Percentiles rank a stretch among this genome's conserved stretches.
phyloP scores from a whole-genome alignment of 2,329 filamentous ascomycete genomes.

The Fusarium continuum region DNA sequence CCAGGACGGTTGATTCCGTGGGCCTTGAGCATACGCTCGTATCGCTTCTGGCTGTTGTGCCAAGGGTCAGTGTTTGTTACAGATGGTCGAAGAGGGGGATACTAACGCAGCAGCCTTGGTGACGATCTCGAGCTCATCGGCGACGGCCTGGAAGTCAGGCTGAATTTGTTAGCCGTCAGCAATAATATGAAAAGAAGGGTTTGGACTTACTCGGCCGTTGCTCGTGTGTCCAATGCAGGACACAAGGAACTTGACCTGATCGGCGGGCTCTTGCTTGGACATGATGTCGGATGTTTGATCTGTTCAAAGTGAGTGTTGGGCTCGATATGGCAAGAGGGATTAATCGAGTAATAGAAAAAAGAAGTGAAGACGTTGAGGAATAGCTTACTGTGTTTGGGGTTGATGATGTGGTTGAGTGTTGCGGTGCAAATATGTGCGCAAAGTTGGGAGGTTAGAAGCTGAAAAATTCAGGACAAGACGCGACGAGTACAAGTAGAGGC shows the following conservation, averaged over 20 bases:
- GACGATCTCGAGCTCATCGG: constrained; percentile 69
- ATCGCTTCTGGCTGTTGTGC: constrained; percentile 68
- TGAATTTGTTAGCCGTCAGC: constrained; percentile 44
- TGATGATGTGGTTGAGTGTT: constrained; percentile 2
- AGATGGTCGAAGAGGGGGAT: not conserved
- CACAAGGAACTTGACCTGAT: constrained; percentile 72
- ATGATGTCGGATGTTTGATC: constrained; percentile 51
- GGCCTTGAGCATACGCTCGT: constrained; percentile 71
- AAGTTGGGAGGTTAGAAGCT: not conserved
- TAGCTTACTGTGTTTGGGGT: constrained; percentile 4
- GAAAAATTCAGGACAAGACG: not conserved
- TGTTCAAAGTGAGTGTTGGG: constrained; percentile 4
- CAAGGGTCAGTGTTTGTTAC: not conserved
- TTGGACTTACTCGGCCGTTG: constrained; percentile 64
- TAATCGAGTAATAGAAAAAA: not conserved
- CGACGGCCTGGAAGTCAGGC: constrained; percentile 74
- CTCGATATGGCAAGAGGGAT: not conserved
- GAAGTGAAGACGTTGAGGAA: not conserved
- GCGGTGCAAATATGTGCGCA: not conserved
- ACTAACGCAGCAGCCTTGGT: constrained; percentile 76
- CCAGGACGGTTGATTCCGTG: constrained; percentile 56
- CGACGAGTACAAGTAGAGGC: not conserved
- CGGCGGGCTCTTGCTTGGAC: constrained; percentile 61
- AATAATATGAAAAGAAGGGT: not conserved
- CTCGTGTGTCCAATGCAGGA: constrained; percentile 69